These are phyloP conservation scores for Leptographium procerum DNA, from an alignment of 2,329 filamentous ascomycete species.

Conservation along the genomic window DNA sequence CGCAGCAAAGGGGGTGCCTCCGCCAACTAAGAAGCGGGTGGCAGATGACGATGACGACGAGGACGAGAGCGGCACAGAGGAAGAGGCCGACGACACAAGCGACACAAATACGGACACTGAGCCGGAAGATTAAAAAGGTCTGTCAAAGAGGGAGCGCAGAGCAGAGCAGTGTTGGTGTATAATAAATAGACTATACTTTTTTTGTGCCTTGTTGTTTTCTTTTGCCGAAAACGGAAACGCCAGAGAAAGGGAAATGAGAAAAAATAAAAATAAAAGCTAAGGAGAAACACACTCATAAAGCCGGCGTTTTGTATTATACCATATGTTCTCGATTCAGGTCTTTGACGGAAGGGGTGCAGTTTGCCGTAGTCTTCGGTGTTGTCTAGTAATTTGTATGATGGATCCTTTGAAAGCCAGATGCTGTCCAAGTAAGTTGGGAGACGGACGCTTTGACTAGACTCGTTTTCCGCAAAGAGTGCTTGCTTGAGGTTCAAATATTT, in stretches of 20 bases:
- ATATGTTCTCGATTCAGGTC: not conserved
- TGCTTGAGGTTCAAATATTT: no score
- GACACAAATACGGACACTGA: constrained; percentile 60
- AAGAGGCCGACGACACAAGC: constrained; percentile 54
- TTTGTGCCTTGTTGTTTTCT: not conserved
- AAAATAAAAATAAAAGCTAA: not conserved
- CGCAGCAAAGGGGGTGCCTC: constrained; percentile 62
- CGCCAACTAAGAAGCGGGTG: constrained; percentile 36
- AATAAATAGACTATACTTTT: not conserved
- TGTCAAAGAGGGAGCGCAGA: no score
- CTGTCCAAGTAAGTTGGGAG: no score
- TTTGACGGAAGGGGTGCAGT: no score
- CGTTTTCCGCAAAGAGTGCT: no score
- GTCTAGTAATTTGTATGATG: no score
- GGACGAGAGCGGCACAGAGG: constrained; percentile 76
- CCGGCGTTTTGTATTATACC: not conserved
- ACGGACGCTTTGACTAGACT: no score
- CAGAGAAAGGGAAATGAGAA: not conserved
- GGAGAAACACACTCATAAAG: not conserved
- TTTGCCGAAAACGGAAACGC: not conserved
- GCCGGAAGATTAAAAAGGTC: constrained; percentile 42
- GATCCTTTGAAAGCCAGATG: no score
- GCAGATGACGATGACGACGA: constrained; percentile 49
- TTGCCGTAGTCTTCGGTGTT: not conserved
- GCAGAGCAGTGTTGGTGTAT: not conserved